phyloP scores from a whole-genome alignment of 345 rosid species.

The Eucalyptus viminalis region DNA sequence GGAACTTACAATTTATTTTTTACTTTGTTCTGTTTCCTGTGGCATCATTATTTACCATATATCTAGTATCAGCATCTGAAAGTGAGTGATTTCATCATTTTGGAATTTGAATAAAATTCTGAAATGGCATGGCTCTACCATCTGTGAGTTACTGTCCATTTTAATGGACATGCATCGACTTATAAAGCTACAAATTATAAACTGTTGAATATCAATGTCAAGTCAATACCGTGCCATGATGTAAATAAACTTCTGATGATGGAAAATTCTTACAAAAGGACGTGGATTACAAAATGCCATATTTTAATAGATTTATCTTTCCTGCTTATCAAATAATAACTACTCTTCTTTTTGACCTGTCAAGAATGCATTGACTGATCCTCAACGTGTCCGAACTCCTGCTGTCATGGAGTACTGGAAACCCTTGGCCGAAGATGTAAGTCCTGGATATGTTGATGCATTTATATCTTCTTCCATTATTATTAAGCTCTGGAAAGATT shows the following conservation, averaged over 20 bases:
- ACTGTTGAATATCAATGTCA: neutral
- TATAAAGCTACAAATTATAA: neutral
- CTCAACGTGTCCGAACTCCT: constrained; percentile 89
- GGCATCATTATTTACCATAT: neutral
- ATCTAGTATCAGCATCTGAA: neutral
- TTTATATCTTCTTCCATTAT: neutral
- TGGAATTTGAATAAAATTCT: neutral
- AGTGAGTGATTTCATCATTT: neutral
- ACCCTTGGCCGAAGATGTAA: constrained; percentile 93
- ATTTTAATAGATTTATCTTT: neutral
- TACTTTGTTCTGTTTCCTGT: neutral
- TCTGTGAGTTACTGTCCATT: neutral
- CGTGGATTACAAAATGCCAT: neutral
- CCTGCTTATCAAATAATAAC: neutral
- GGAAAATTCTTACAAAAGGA: neutral
- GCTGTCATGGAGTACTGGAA: constrained; percentile 89
- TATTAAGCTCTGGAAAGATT: neutral
- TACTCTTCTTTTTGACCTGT: neutral
- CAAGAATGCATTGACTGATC: constrained; percentile 83
- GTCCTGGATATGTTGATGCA: neutral
- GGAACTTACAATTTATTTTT: neutral
- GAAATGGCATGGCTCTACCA: neutral
- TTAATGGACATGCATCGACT: neutral
- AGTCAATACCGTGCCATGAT: neutral
- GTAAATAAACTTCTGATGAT: neutral